Conservation (phyloP, 1,284 basidiomycete species). For the Cutaneotrichosporon mucoides region DNA sequence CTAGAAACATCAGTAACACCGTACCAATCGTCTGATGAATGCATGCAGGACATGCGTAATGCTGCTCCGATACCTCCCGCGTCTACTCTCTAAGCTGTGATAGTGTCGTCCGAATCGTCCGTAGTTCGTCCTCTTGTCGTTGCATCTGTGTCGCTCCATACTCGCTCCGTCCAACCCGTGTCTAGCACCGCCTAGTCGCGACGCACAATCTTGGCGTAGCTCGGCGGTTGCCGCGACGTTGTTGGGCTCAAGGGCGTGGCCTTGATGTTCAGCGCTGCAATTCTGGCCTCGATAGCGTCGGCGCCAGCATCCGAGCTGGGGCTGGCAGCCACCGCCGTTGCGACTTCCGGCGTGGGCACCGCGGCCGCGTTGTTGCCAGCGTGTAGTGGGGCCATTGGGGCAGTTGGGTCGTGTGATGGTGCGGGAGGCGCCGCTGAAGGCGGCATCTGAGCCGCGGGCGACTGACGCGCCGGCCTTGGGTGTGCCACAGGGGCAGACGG, state of each 20-base stretch:
- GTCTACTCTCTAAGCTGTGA: not conserved
- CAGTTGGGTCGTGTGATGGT: too few species aligned
- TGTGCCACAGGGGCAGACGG: constrained; percentile 24
- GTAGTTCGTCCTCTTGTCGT: not conserved
- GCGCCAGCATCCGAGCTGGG: constrained; percentile 6
- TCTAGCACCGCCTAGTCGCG: constrained; percentile 25
- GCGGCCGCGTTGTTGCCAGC: constrained; percentile 6
- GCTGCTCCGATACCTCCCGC: not conserved
- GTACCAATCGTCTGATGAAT: not conserved
- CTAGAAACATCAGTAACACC: too few species aligned
- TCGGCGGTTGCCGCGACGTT: constrained; percentile 25
- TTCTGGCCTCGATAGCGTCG: constrained; percentile 40
- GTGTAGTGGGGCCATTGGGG: too few species aligned
- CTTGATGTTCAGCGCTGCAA: constrained; percentile 34
- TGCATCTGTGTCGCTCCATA: too few species aligned
- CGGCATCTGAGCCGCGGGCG: too few species aligned
- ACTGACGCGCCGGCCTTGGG: too few species aligned
- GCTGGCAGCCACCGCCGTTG: not conserved
- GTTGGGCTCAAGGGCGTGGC: constrained; percentile 15
- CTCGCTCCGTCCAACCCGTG: too few species aligned
- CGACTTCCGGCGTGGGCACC: not conserved
- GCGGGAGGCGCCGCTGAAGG: too few species aligned
- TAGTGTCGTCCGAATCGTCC: not conserved
- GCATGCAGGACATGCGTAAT: not conserved
- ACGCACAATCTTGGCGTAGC: constrained; percentile 45